Evolutionary conservation across 1,284 basidiomycete genomes (phyloP).

Genomic region (Apiotrichum gamsii): DNA sequence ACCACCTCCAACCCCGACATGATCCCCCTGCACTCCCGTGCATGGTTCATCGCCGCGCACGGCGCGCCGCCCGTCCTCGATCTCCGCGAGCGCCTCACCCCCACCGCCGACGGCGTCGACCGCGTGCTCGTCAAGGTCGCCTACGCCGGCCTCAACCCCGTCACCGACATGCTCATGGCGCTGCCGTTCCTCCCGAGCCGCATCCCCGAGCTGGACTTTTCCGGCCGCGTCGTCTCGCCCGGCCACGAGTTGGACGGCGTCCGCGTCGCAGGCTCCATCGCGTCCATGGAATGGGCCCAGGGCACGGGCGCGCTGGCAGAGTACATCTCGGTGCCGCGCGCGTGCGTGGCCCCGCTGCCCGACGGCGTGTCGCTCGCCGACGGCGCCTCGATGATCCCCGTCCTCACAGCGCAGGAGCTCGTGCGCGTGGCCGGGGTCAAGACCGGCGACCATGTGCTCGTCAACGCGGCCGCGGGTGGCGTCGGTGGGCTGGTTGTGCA

Average conservation of each 20-base stretch:
- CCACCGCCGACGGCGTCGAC: no score
- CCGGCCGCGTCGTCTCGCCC: constrained; percentile 7
- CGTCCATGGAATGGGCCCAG: constrained; percentile 5
- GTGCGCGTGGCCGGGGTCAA: neutral
- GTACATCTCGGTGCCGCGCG: constrained; percentile 3
- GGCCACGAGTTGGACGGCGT: neutral
- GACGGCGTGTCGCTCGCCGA: neutral
- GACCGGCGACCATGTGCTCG: constrained; percentile 5
- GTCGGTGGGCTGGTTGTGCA: constrained; percentile 62
- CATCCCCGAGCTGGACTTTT: constrained; percentile 11
- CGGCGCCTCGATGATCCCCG: constrained; percentile 1
- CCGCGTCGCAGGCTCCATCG: neutral
- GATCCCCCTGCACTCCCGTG: no score
- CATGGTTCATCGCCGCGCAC: no score
- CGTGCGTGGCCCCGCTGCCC: constrained; percentile 3
- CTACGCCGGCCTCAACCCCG: constrained; percentile 9
- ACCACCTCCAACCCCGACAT: no score
- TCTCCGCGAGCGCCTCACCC: no score
- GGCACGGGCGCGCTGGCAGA: constrained; percentile 13
- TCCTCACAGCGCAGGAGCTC: constrained; percentile 8
- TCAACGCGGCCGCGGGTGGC: constrained; percentile 35
- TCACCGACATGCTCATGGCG: constrained; percentile 6
- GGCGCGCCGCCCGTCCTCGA: no score
- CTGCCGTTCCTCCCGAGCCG: neutral
- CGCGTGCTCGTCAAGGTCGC: constrained; percentile 7